These are phyloP conservation scores for Tetrahymena borealis DNA, from an alignment of 73 alveolate genomes.

Conservation along the genomic window DNA sequence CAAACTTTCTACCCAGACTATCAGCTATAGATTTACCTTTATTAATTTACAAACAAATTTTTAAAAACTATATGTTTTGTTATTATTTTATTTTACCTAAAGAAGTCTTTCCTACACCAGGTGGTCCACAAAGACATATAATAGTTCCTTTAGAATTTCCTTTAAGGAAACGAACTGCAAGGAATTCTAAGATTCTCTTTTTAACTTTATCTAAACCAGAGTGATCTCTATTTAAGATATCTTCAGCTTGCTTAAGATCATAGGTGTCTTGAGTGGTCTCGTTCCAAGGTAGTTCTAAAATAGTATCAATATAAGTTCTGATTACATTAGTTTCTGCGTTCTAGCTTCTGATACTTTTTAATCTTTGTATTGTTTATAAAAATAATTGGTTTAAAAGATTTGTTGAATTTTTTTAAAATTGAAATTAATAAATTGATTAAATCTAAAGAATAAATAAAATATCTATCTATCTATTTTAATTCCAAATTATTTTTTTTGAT, in stretches of 20 bases:
- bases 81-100: slow-evolving; percentile 50
- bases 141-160: slow-evolving; percentile 70
- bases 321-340: slow-evolving; percentile 67
- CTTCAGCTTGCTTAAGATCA: slow-evolving; percentile 60
- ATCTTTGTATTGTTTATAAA: slow-evolving; percentile 9
- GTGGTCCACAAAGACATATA: slow-evolving; percentile 88
- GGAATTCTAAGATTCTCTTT: slow-evolving; percentile 80
- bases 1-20: slow-evolving; percentile 84
- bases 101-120: slow-evolving; percentile 96
- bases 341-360: slow-evolving; percentile 42
- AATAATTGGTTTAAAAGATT: background rate
- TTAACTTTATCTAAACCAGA: slow-evolving; percentile 86
- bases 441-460: no score
- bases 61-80: background rate
- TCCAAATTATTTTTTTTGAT: no score
- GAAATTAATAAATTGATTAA: background rate
- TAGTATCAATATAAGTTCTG: slow-evolving; percentile 62
- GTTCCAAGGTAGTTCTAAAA: slow-evolving; percentile 75
- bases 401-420: background rate
- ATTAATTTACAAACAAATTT: background rate
- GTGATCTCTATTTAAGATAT: slow-evolving; percentile 76
- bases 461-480: no score
- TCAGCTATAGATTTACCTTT: slow-evolving; percentile 78
- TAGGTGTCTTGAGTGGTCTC: slow-evolving; percentile 45
- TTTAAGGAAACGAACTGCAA: slow-evolving; percentile 77